These are phyloP conservation scores for Trichoderma harzianum DNA, from an alignment of 2,329 filamentous ascomycete species.

Conservation along the genomic window DNA sequence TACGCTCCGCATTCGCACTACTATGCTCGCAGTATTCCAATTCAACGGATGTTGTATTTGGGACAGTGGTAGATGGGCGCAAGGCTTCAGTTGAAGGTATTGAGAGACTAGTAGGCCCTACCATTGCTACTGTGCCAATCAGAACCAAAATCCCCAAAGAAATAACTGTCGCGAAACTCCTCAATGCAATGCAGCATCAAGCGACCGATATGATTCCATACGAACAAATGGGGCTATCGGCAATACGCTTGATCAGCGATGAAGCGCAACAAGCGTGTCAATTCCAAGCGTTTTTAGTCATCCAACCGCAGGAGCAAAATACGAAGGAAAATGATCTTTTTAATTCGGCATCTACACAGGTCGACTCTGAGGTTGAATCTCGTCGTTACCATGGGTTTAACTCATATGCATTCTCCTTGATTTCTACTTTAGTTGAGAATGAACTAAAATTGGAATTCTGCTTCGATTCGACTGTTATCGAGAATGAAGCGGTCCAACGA, in stretches of 20 bases:
- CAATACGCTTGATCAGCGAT: not conserved
- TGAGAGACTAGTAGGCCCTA: constrained; percentile 3
- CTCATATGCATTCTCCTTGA: not conserved
- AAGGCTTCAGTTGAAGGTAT: constrained; percentile 9
- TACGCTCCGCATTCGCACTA: not conserved
- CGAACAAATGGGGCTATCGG: constrained; percentile 12
- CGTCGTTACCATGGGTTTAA: constrained; percentile 1
- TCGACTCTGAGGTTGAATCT: not conserved
- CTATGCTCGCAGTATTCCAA: constrained; percentile 3
- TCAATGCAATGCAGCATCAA: not conserved
- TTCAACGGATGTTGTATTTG: constrained; percentile 11
- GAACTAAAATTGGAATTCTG: not conserved
- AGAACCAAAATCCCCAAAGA: not conserved
- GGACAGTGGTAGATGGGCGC: constrained; percentile 3
- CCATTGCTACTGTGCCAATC: constrained; percentile 10
- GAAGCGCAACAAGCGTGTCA: constrained; percentile 4
- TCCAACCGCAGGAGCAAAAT: not conserved
- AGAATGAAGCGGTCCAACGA: not conserved
- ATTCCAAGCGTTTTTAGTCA: constrained; percentile 11
- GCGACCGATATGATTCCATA: constrained; percentile 9
- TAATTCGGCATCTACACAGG: not conserved
- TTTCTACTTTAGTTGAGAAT: not conserved
- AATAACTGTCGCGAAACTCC: not conserved
- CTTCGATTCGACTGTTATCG: not conserved
- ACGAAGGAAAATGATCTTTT: not conserved